Evolutionary conservation across 208 protist species (phyloP).

Genomic region (Trichomonas gallinae): DNA sequence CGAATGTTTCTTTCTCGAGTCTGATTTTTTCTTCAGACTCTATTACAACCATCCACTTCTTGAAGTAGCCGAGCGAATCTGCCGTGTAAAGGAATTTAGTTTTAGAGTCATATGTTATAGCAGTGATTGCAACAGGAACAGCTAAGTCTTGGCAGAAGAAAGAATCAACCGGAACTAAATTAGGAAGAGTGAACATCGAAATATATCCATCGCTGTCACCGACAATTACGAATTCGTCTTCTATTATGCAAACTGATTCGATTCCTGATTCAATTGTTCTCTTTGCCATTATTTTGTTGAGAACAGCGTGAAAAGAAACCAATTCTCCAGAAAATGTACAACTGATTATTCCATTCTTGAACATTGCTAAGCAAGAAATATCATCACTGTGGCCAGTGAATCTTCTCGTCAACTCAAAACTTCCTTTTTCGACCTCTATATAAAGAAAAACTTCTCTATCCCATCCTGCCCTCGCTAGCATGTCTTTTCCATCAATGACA

Average conservation of each 20-base stretch:
- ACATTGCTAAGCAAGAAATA: not conserved
- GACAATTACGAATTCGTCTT: not conserved
- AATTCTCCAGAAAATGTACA: not conserved
- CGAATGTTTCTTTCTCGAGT: not conserved
- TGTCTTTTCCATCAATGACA: not conserved
- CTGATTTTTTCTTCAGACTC: not conserved
- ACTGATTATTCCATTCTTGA: not conserved
- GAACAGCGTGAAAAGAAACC: not conserved
- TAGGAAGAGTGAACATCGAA: not conserved
- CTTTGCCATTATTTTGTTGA: not conserved
- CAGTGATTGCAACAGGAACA: not conserved
- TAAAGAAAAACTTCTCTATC: not conserved
- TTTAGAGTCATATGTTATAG: not conserved
- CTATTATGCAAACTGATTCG: not conserved
- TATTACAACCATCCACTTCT: not conserved
- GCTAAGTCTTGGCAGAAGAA: not conserved
- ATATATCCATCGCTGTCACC: not conserved
- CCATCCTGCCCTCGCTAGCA: not conserved
- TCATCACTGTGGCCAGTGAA: not conserved
- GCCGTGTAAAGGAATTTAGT: not conserved
- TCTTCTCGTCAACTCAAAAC: not conserved
- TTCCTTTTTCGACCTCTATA: not conserved
- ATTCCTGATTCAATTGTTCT: not conserved
- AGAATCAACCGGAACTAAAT: not conserved
- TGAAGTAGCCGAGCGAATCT: not conserved